Conservation (phyloP, 139 green algal species). For the Closterium sp. region DNA sequence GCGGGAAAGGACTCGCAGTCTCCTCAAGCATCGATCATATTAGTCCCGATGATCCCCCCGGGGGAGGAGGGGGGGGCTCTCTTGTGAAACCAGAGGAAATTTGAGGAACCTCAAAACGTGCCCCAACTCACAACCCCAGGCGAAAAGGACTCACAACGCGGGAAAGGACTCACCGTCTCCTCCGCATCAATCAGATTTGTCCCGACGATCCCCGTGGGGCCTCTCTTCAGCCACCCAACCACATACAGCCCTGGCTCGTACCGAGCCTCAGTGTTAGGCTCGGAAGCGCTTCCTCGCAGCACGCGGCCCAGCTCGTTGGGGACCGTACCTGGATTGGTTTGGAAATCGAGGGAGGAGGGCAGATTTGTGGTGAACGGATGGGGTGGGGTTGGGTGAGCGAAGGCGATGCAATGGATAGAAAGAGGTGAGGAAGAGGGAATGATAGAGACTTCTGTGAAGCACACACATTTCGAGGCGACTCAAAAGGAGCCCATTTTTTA, state of each 20-base stretch:
- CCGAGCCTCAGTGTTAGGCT: neutral
- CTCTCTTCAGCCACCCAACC: constrained; percentile 43
- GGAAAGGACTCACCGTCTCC: neutral
- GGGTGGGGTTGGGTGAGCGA: neutral
- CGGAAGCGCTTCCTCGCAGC: neutral
- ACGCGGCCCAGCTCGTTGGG: neutral
- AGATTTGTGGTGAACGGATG: neutral
- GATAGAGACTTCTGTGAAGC: too few relatives aligned
- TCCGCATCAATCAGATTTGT: neutral
- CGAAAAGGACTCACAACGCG: too few relatives aligned
- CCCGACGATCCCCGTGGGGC: constrained; percentile 56
- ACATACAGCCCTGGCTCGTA: neutral
- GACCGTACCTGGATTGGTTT: neutral
- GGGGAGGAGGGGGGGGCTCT: too few relatives aligned
- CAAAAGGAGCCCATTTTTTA: too few relatives aligned
- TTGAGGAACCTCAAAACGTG: too few relatives aligned
- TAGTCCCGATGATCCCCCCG: too few relatives aligned
- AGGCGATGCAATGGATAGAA: neutral
- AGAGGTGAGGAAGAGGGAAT: neutral
- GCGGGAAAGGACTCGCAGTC: too few relatives aligned
- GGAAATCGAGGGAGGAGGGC: neutral
- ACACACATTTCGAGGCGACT: too few relatives aligned
- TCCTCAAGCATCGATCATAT: too few relatives aligned
- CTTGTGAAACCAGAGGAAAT: too few relatives aligned
- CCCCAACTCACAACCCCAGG: too few relatives aligned